These are phyloP conservation scores for Panellus pusillus DNA, from an alignment of 768 basidiomycete species.

Conservation along the genomic window DNA sequence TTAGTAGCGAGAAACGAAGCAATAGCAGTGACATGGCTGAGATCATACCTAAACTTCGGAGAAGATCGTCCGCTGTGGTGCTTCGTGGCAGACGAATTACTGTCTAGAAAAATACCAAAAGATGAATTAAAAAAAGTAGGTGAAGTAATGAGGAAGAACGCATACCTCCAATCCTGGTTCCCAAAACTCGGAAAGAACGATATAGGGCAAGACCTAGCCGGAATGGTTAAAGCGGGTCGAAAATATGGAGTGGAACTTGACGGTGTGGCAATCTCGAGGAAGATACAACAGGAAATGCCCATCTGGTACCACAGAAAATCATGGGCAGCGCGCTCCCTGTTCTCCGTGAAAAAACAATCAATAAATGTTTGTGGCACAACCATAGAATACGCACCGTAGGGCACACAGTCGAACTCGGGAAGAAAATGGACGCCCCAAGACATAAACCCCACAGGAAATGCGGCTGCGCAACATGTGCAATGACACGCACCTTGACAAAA, in stretches of 20 bases:
- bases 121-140: background rate
- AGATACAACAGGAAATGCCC: background rate
- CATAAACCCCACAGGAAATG: conserved; percentile 1
- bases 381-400: background rate
- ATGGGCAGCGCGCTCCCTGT: background rate
- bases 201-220: background rate
- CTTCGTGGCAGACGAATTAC: background rate
- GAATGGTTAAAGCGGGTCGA: background rate
- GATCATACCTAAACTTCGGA: background rate
- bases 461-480: background rate
- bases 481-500: background rate
- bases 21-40: conserved; percentile 12
- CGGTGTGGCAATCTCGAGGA: background rate
- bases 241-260: background rate
- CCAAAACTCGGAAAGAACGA: background rate
- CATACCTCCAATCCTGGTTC: conserved; percentile 1
- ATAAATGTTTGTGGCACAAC: background rate
- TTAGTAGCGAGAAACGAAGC: conserved; percentile 17
- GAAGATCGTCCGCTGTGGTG: background rate
- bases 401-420: background rate
- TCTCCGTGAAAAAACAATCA: background rate
- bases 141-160: background rate
- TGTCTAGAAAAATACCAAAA: background rate
- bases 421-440: background rate
- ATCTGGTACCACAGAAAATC: background rate